Base-by-base conservation (phyloP, 2,329 filamentous ascomycete species). In the Clarireedia monteithiana region DNA sequence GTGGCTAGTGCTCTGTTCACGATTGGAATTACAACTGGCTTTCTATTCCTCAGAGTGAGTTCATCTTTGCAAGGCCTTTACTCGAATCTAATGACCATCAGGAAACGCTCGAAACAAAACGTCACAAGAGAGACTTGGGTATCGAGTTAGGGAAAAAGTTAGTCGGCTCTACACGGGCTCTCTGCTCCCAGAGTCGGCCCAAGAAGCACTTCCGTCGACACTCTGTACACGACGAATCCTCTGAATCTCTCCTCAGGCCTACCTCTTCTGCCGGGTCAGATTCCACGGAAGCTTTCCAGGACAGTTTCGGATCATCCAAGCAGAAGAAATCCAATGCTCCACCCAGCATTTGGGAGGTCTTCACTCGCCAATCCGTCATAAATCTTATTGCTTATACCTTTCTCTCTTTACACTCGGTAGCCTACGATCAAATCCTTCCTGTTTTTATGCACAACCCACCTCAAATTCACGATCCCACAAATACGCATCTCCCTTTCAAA, bases 351-450 rank as follows among this genome's bases (percentile, higher is more conserved):
- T 70, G 69, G 10, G 82, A 90, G 59, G 84, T 94, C 6, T 85
- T 95, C 63, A 86, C 83, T 0, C 76, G 75, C 1, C 89, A 95
- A 70, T 88, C 89, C 0, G 77, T 80, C 34, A 77, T 94, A 55
- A 88, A 91, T 61, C 76, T 97, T 1, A 60, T 89, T 2, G 79
- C 85, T 0, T 96, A 97, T 71, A 86, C 86, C 1, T 77, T 94
- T 50, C 77, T 97, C 17, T 88, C 90, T 0, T 78, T 95, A 49
- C 91, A 96, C 70, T 85, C 83, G 0, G 83, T 95, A 40, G 85
- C 89, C 0, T 96, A 85, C 67, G 92, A 97, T 70, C 91, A 95
- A 67, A 77, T 92, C 2, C 80, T 97, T 1, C 88, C 91, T 3
- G 89, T 96, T 0, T 95, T 95, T 69, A 80, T 96, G 66, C 88